Evolutionary conservation across 208 protist species (phyloP).

Genomic region (Novymonas esmeraldas): DNA sequence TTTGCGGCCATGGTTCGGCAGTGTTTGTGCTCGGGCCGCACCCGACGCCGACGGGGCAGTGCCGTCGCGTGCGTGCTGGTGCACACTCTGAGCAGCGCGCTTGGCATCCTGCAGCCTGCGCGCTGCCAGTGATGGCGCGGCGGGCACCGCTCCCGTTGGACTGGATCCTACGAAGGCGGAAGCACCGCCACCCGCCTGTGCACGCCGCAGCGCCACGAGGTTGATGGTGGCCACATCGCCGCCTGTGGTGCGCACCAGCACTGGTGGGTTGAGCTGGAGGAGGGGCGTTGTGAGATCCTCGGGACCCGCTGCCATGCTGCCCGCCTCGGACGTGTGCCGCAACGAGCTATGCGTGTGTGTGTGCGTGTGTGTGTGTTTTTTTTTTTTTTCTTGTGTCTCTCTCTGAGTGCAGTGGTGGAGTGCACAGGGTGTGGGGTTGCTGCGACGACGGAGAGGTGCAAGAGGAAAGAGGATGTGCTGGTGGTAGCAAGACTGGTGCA

Average conservation of each 20-base stretch:
- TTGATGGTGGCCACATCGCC: constrained; percentile 7
- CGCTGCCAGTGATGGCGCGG: constrained; percentile 13
- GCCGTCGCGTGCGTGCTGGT: constrained; percentile 7
- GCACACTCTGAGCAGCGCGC: constrained; percentile 20
- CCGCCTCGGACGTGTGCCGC: neutral
- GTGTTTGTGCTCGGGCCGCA: neutral
- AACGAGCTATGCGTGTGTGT: neutral
- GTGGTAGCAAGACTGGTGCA: too few species aligned
- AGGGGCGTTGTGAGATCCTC: constrained; percentile 17
- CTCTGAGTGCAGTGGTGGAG: too few species aligned
- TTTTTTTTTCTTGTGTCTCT: too few species aligned
- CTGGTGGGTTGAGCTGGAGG: constrained; percentile 33
- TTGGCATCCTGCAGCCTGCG: constrained; percentile 35
- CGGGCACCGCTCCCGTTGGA: neutral
- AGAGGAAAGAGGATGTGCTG: too few species aligned
- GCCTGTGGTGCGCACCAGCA: constrained; percentile 25
- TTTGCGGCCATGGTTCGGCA: neutral
- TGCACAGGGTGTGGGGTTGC: too few species aligned
- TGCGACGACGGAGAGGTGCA: too few species aligned
- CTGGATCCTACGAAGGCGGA: neutral
- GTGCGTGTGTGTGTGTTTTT: neutral
- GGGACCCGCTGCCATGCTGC: neutral
- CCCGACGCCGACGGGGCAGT: neutral
- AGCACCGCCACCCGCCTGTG: neutral
- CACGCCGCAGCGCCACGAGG: constrained; percentile 18